Percentiles rank a stretch among this genome's conserved stretches.
phyloP scores from a whole-genome alignment of 2,329 filamentous ascomycete species.

The Fusarium incarnatum region DNA sequence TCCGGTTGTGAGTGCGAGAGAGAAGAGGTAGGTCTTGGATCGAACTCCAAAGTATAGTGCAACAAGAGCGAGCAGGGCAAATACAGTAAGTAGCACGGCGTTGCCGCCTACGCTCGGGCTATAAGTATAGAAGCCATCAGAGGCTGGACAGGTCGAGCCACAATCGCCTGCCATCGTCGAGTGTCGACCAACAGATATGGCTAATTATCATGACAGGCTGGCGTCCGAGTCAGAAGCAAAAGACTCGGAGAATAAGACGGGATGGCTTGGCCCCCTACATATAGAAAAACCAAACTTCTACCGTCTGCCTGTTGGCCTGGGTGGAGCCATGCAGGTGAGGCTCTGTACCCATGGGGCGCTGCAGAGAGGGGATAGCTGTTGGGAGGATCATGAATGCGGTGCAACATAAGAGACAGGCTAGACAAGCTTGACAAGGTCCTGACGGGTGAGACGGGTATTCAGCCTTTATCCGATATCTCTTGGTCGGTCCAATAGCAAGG shows the following conservation, averaged over 20 bases:
- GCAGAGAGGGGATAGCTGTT: constrained; percentile 25
- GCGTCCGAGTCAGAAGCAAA: constrained; percentile 24
- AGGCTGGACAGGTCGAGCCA: constrained; percentile 52
- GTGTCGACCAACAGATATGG: constrained; percentile 31
- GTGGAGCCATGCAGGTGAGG: constrained; percentile 43
- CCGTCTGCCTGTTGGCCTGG: constrained; percentile 26
- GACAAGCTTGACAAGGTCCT: constrained; percentile 33
- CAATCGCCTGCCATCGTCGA: constrained; percentile 53
- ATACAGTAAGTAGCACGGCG: constrained; percentile 55
- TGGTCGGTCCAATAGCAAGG: constrained; percentile 24
- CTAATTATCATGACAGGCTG: constrained; percentile 45
- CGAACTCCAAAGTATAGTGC: constrained; percentile 54
- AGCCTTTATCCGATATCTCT: constrained; percentile 16
- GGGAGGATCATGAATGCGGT: constrained; percentile 41
- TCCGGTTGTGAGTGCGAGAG: constrained; percentile 55
- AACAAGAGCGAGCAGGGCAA: constrained; percentile 55
- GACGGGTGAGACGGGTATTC: constrained; percentile 28
- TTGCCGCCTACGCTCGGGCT: constrained; percentile 55
- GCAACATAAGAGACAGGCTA: constrained; percentile 29
- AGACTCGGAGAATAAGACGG: constrained; percentile 25
- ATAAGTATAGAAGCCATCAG: constrained; percentile 54
- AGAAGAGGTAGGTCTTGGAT: constrained; percentile 56
- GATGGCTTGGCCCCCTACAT: constrained; percentile 45
- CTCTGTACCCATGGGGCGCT: constrained; percentile 41
- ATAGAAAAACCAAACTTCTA: constrained; percentile 33